These are phyloP conservation scores for Aspergillus arachidicola DNA, from an alignment of 2,329 filamentous ascomycete genomes.

Conservation along the genomic window DNA sequence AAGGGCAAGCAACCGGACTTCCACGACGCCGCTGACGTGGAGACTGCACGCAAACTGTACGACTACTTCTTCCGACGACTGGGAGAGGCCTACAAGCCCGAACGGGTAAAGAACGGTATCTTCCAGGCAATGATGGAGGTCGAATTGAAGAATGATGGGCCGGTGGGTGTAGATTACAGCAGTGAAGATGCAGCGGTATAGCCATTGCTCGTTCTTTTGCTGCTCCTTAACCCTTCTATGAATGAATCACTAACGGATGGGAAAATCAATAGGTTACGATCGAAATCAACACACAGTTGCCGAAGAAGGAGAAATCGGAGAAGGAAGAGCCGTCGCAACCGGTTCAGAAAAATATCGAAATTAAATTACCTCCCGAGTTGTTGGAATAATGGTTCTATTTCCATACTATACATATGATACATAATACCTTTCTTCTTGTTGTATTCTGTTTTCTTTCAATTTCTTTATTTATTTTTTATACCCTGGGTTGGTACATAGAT, in stretches of 20 bases:
- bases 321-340: constrained; percentile 14
- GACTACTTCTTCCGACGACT: constrained; percentile 80
- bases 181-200: constrained; percentile 61
- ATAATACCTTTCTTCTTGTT: background rate
- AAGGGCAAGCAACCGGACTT: constrained; percentile 97
- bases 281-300: constrained; percentile 50
- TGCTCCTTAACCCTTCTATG: constrained; percentile 9
- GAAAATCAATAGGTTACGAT: constrained; percentile 41
- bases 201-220: constrained; percentile 35
- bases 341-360: constrained; percentile 23
- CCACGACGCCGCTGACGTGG: constrained; percentile 78
- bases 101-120: constrained; percentile 87
- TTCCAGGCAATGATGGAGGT: constrained; percentile 99
- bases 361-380: constrained; percentile 29
- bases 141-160: constrained; percentile 82
- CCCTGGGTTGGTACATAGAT: background rate
- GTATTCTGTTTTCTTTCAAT: background rate
- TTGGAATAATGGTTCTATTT: constrained; percentile 21
- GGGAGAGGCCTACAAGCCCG: constrained; percentile 68
- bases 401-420: background rate
- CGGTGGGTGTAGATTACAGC: constrained; percentile 64
- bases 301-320: constrained; percentile 38
- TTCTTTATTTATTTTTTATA: background rate
- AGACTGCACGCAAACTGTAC: constrained; percentile 80
- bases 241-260: constrained; percentile 14